Evolutionary conservation across 2,329 filamentous ascomycete species (phyloP), one percentile per base, ranked within the genome.

Genomic region (Thelonectria blattea): DNA sequence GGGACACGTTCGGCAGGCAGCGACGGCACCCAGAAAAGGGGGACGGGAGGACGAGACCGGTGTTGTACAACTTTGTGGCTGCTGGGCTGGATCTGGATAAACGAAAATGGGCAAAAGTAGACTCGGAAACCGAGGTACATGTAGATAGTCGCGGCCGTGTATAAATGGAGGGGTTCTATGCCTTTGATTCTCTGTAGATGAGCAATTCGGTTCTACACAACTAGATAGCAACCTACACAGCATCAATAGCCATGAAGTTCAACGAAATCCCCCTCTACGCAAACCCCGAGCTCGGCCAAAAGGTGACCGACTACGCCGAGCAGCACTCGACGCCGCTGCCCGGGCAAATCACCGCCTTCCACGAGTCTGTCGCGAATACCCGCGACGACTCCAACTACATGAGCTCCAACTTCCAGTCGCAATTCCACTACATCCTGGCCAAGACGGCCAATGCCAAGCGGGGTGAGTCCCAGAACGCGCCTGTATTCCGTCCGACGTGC

Each of bases 251-350:
- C 8, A 81, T 80, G 79, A 79, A 79, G 65, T 67, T 72, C 20
- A 74, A 73, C 67, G 66, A 66, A n/a, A 73, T 75, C 22, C 65
- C 71, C 24, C 74, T 83, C 37, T 83, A 81, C 66, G 73, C 76
- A 32, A 81, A 78, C 53, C 72, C 75, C 24, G 66, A 76, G 55
- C 74, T 81, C 52, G 76, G 75, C 52, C 65, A 70, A 51, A 75
- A 72, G 17, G 81, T 83, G 61, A 74, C 75, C 14, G 71, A 75
- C 12, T 83, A 84, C 67, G 74, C 81, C 17, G 72, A 75, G 37
- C 60, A 69, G 30, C 76, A 80, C 68, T 82, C 80, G 15, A 75
- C 75, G 18, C 62, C 72, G 12, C 69, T 83, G 41, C 80, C 81
- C 4, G 71, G 74, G 57, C 68, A 78, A 60, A 76, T 83, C 56